Evolutionary conservation across 2,329 filamentous ascomycete genomes (phyloP), one percentile per base, ranked within the genome.

Genomic region (Nakataea oryzae): DNA sequence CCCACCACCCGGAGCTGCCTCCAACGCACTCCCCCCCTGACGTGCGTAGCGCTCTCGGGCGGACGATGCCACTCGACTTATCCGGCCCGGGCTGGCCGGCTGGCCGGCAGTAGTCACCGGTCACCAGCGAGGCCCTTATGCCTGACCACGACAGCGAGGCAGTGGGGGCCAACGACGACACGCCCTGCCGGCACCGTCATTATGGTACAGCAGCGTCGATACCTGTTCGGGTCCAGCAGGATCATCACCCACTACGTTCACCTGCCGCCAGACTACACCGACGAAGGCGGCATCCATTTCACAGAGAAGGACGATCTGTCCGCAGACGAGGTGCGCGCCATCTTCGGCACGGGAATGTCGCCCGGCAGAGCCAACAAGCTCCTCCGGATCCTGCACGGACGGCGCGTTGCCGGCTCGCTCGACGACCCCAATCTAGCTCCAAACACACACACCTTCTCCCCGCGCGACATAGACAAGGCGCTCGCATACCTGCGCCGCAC

Each of bases 391-490:
- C 72, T 87, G 14, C 86, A 88, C 69, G 86, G 85, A 11, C 79
- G 84, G 47, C 78, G 86, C 54, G 83, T 88, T 27, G 84, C 85
- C 9, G 86, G 86, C 41, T 86, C 85, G 3, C 74, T 88, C 55
- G 79, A 84, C 13, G 85, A 88, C 68, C 85, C 85, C 2, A 74
- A 73, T 5, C 76, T 82, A 58, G 72, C 73, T 47, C 65, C 73
- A 29, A 79, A 84, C 65, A 85, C 82, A 30, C 72, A 72, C 2
- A 67, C 70, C 12, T 86, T 75, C 65, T 72, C 73, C 11, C 61
- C 71, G 2, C 64, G 71, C 1, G 76, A 84, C 63, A 73, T 79
- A 21, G 69, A 72, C 21, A 75, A 68, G 55, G 85, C 78, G 0
- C 73, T 88, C 62, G 72, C 71, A 41, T 87, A 85, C 69, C 74